Base-by-base conservation (phyloP, 2,329 filamentous ascomycete species). In the Pseudogymnoascus sp. region DNA sequence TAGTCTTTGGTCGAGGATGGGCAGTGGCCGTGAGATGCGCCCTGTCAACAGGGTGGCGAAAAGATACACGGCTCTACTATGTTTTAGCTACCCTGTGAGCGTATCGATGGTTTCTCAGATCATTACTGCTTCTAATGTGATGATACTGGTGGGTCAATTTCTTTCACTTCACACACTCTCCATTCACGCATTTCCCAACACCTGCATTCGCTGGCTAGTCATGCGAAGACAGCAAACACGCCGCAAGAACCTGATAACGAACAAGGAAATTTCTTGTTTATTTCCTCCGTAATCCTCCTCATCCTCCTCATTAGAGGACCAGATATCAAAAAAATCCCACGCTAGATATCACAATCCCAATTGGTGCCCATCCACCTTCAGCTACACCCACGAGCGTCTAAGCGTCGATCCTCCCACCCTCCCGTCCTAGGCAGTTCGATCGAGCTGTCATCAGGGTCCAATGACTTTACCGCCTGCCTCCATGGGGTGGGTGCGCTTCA, bases 371-470 rank as follows among this genome's bases (percentile, higher is more conserved):
- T 21, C 46, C 4, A 25, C 44, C 14, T n/a, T 53, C 46, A 53
- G 46, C 46, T 10, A 6, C 4, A 10, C 1, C n/a, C 25, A n/a
- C 11, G 25, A 53, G 14, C 46, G 7, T 53, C 10, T 53, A 53
- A 53, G 46, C 46, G 46, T 31, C 25, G 46, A 53, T 53, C 46
- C 11, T 11, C 46, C 46, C 46, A 31, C 46, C 1, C 16, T 31
- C 25, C 25, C 46, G 25, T 53, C 46, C 25, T 53, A 53, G 46
- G 14, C 23, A 4, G 8, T 31, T 31, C 46, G 46, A 31, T 31
- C 46, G 25, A 53, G 46, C 46, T 53, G 46, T 53, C 46, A 53
- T 53, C 25, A 53, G 46, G 46, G 25, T 53, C 46, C 46, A 53
- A 53, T 53, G 25, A 8, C 14, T 14, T 16, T 31, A 4, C 46